Evolutionary conservation across 2,329 filamentous ascomycete genomes (phyloP).

Genomic region (Colletotrichum trifolii): DNA sequence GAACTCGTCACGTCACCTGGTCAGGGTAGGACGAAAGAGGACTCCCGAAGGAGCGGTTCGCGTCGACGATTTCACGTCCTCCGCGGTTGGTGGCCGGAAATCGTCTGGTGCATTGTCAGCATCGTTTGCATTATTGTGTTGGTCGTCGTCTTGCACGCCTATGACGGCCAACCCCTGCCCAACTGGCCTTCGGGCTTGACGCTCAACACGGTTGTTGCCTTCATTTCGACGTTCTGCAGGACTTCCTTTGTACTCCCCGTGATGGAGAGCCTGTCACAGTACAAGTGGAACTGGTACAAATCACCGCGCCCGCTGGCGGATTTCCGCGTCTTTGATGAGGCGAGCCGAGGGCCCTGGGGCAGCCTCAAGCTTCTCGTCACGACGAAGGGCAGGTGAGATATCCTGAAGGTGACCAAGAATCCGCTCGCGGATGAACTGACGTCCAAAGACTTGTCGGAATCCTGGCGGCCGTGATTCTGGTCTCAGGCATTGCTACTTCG

Average conservation of each 20-base stretch:
- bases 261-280: constrained; percentile 39
- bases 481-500: constrained; percentile 32
- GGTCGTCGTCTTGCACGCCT: constrained; percentile 17
- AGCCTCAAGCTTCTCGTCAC: constrained; percentile 23
- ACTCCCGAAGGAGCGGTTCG: neutral
- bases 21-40: neutral
- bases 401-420: too few relatives aligned
- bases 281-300: constrained; percentile 37
- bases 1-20: neutral
- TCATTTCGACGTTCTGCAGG: constrained; percentile 41
- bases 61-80: neutral
- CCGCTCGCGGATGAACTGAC: neutral
- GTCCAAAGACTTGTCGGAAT: neutral
- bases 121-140: constrained; percentile 39
- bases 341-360: constrained; percentile 37
- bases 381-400: neutral
- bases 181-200: constrained; percentile 41
- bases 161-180: constrained; percentile 38
- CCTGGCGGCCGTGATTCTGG: constrained; percentile 15
- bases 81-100: constrained; percentile 8
- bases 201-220: constrained; percentile 43
- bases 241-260: constrained; percentile 40
- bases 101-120: constrained; percentile 3
- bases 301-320: constrained; percentile 28
- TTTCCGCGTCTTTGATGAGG: constrained; percentile 33